Percentiles rank a stretch among this genome's conserved stretches.
These are phyloP conservation scores for Pholiota molesta DNA, from an alignment of 768 basidiomycete species.

Conservation along the genomic window DNA sequence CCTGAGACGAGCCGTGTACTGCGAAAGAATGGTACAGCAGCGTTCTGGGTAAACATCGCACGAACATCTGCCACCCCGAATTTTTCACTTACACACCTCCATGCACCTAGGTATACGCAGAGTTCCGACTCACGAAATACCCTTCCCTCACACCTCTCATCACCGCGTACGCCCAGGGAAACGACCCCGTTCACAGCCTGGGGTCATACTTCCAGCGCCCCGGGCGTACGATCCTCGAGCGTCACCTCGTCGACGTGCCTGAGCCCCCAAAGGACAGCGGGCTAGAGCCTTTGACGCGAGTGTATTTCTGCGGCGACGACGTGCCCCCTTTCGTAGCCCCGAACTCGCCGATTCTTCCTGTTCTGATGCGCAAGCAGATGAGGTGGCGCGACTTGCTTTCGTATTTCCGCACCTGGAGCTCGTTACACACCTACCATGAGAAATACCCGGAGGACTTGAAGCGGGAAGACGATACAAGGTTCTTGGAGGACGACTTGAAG, in stretches of 20 bases:
- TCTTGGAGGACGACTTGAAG: slow-evolving; percentile 34
- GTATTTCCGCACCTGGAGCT: slow-evolving; percentile 74
- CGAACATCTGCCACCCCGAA: background rate
- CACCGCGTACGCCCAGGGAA: slow-evolving; percentile 63
- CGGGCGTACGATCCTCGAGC: slow-evolving; percentile 74
- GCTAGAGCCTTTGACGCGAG: slow-evolving; percentile 48
- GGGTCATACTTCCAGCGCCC: slow-evolving; percentile 84
- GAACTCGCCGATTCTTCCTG: slow-evolving; percentile 36
- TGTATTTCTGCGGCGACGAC: slow-evolving; percentile 58
- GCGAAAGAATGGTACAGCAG: slow-evolving; percentile 63
- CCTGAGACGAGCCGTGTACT: slow-evolving; percentile 64
- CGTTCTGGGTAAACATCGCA: slow-evolving; percentile 63
- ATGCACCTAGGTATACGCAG: slow-evolving; percentile 57
- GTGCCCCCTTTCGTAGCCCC: slow-evolving; percentile 35
- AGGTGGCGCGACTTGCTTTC: slow-evolving; percentile 67
- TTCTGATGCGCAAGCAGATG: slow-evolving; percentile 61
- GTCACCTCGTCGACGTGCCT: slow-evolving; percentile 71
- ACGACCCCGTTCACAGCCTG: slow-evolving; percentile 52
- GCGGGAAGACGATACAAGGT: slow-evolving; percentile 34
- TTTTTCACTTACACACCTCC: background rate
- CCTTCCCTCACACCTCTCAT: slow-evolving; percentile 63
- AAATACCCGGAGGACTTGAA: slow-evolving; percentile 57
- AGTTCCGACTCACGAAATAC: slow-evolving; percentile 66
- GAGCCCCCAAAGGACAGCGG: slow-evolving; percentile 39
- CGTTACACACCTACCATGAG: slow-evolving; percentile 70